Base-by-base conservation (phyloP, 2,329 filamentous ascomycete genomes). In the Lasiodiplodia citricola region DNA sequence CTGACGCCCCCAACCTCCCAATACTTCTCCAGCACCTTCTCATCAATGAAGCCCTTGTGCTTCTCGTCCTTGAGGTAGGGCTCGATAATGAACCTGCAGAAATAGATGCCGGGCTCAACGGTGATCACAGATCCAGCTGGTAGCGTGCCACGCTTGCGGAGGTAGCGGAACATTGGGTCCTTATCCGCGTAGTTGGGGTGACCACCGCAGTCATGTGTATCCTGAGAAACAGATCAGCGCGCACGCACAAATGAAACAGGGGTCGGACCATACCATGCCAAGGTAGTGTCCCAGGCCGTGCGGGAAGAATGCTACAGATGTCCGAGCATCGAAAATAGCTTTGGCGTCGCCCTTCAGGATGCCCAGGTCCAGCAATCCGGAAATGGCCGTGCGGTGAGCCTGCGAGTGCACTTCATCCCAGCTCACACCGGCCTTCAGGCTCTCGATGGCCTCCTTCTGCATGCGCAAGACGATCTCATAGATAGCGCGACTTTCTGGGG, bases 81-180 rank as follows among this genome's bases (percentile, higher is more conserved):
- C 80, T 93, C 87, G 70, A 94, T 87, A 71, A 92, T 93, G 67
- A 88, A 90, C 44, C 86, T 85, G 77, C 90, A 91, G 80, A 94
- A 94, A 79, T 94, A 94, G 50, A 90, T 90, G 23, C 96, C 96
- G 14, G 96, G 96, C 83, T 99, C 96, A 50, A 98, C 95, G 0
- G 96, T 99, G 66, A 99, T 90, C 28, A 99, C 93, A 62, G 91
- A 91, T 8, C 92, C 91, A 0, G 89, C 90, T 0, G 93, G 93
- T 58, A 97, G 80, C 25, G 82, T 86, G 14, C 92, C 91, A 66
- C 96, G 85, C 50, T 97, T 90, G 55, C 96, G 86, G 70, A 99
- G 83, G 77, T 97, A 98, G 66, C 89, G 87, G 82, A 97, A 98
- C 86, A 97, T 88, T 44, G 87, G 84, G 78, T 99, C 94, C 70